Percentiles rank a stretch among this genome's conserved stretches.
Evolutionary conservation across 2,329 filamentous ascomycete genomes (phyloP).

Genomic region (Exophiala mesophila): DNA sequence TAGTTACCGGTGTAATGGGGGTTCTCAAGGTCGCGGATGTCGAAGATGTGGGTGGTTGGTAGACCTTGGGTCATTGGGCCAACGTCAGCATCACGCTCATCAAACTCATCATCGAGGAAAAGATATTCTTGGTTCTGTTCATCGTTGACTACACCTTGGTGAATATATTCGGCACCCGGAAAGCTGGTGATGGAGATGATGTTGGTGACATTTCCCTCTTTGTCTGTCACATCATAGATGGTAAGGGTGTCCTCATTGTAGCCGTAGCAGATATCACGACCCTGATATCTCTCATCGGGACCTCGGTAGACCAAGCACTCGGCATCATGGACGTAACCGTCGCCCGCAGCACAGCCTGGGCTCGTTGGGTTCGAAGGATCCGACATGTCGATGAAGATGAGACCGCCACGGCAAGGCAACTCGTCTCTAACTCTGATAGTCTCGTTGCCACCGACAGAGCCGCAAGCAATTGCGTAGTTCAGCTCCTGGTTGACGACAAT

Average conservation of each 20-base stretch:
- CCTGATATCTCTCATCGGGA: slow-evolving; percentile 45
- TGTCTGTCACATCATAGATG: slow-evolving; percentile 19
- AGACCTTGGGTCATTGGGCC: slow-evolving; percentile 40
- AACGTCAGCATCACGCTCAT: slow-evolving; percentile 39
- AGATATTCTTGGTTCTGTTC: slow-evolving; percentile 42
- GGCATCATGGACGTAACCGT: slow-evolving; percentile 59
- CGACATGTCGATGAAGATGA: slow-evolving; percentile 56
- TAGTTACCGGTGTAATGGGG: slow-evolving; percentile 43
- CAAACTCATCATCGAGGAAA: slow-evolving; percentile 51
- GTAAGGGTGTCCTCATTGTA: slow-evolving; percentile 44
- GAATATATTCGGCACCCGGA: slow-evolving; percentile 43
- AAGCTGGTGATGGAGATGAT: slow-evolving; percentile 13
- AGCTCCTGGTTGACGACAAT: slow-evolving; percentile 49
- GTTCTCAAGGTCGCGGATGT: slow-evolving; percentile 41
- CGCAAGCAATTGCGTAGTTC: slow-evolving; percentile 45
- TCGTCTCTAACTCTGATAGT: slow-evolving; percentile 15
- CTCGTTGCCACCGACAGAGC: slow-evolving; percentile 38
- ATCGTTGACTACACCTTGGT: slow-evolving; percentile 54
- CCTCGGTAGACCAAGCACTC: slow-evolving; percentile 55
- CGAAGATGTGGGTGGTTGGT: slow-evolving; percentile 50
- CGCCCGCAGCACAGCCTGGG: slow-evolving; percentile 50
- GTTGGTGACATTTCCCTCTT: slow-evolving; percentile 8
- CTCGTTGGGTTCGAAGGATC: slow-evolving; percentile 50
- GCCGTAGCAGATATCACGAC: slow-evolving; percentile 52
- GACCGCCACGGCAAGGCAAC: slow-evolving; percentile 45